Evolutionary conservation across 169 alveolate species (phyloP).

Genomic region (Plasmodium yoelii): DNA sequence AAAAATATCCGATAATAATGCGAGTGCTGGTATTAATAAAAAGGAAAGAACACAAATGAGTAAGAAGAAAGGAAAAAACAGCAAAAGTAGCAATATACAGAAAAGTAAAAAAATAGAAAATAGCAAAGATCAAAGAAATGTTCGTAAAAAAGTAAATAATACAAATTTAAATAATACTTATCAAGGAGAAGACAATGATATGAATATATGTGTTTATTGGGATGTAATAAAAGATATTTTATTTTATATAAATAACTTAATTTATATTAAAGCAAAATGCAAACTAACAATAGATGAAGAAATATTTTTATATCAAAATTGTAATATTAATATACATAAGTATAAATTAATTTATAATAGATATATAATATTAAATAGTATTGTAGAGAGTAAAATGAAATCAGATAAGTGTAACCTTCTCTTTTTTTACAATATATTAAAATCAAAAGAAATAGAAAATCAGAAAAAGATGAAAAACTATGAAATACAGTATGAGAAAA

Average conservation of each 20-base stretch:
- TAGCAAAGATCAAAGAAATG: background rate
- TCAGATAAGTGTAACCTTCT: constrained; percentile 43
- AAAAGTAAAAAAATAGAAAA: background rate
- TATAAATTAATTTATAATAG: constrained; percentile 64
- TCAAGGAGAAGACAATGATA: background rate
- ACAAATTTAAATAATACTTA: background rate
- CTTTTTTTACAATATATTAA: constrained; percentile 69
- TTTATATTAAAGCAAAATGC: constrained; percentile 69
- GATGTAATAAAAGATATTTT: constrained; percentile 61
- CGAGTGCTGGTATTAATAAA: constrained; percentile 3
- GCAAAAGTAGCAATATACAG: background rate
- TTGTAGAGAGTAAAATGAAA: constrained; percentile 36
- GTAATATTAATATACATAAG: constrained; percentile 71
- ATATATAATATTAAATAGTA: constrained; percentile 52
- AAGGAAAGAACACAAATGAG: background rate
- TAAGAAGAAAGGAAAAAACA: background rate
- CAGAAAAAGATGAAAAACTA: constrained; percentile 49
- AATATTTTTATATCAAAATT: constrained; percentile 68
- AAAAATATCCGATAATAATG: background rate
- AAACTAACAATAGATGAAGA: constrained; percentile 75
- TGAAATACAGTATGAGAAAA: constrained; percentile 35
- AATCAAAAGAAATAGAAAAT: constrained; percentile 61
- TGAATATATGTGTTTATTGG: constrained; percentile 48
- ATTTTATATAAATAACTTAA: constrained; percentile 70
- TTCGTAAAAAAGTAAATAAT: background rate